Conservation (phyloP, 306 rosid genomes). For the Begonia peltatifolia region DNA sequence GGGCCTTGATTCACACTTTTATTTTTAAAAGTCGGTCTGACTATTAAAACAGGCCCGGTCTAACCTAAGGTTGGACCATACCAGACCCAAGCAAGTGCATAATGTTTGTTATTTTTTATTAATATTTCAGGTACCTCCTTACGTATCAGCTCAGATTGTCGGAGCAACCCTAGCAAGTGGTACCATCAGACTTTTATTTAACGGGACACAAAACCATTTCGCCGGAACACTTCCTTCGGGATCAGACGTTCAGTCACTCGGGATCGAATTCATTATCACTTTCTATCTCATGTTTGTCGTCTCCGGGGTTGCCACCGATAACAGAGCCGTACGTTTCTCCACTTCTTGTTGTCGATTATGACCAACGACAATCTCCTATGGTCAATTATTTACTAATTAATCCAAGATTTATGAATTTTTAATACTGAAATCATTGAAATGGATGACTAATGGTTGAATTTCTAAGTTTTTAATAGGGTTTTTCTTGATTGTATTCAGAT, state of each 20-base stretch:
- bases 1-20: too few relatives aligned
- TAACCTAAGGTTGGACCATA: too few relatives aligned
- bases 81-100: too few relatives aligned
- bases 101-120: too few relatives aligned
- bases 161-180: conserved; percentile 73
- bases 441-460: too few relatives aligned
- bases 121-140: conserved; percentile 46
- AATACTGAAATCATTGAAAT: too few relatives aligned
- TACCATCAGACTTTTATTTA: conserved; percentile 45
- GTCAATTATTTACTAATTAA: too few relatives aligned
- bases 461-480: too few relatives aligned
- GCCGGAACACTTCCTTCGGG: conserved; percentile 52
- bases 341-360: neutral
- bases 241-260: conserved; percentile 43
- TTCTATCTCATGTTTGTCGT: conserved; percentile 68
- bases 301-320: conserved; percentile 73
- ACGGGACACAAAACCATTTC: conserved; percentile 28
- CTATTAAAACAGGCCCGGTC: too few relatives aligned
- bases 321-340: conserved; percentile 41
- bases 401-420: too few relatives aligned
- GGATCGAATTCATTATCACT: conserved; percentile 64
- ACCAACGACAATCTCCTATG: too few relatives aligned
- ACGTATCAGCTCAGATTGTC: conserved; percentile 40
- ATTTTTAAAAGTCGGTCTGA: too few relatives aligned
- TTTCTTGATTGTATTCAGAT: conserved; percentile 22